Conservation (phyloP, 352 stramenopile genomes). For the Phytophthora ramorum region DNA sequence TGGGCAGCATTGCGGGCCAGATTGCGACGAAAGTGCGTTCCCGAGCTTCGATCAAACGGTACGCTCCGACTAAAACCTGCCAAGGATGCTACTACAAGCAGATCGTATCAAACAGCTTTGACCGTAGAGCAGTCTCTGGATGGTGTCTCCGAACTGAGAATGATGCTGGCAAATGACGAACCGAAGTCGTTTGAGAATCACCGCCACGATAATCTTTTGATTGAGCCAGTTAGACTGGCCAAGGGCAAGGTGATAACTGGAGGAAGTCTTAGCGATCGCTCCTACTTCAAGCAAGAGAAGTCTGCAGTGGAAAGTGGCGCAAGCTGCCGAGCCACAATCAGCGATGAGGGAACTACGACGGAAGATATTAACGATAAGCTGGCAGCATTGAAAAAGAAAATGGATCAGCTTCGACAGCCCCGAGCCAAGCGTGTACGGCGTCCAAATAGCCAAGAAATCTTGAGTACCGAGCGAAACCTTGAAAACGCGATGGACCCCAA, state of each 20-base stretch:
- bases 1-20: constrained; percentile 49
- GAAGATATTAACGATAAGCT: constrained; percentile 63
- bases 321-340: constrained; percentile 9
- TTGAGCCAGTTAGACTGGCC: not conserved
- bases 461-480: not conserved
- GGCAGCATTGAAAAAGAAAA: constrained; percentile 66
- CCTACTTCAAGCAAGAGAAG: constrained; percentile 38
- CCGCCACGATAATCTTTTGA: not conserved
- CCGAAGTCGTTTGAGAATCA: not conserved
- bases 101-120: constrained; percentile 4
- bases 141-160: constrained; percentile 48
- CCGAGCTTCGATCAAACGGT: constrained; percentile 46
- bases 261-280: constrained; percentile 53
- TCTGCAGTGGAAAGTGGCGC: not conserved
- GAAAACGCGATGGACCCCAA: not conserved
- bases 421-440: constrained; percentile 45
- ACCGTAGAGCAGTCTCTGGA: constrained; percentile 47
- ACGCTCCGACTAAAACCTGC: constrained; percentile 26
- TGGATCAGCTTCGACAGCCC: constrained; percentile 50
- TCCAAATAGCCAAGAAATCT: constrained; percentile 17
- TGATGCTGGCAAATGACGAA: constrained; percentile 30
- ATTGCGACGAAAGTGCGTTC: constrained; percentile 44
- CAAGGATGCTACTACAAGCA: constrained; percentile 5
- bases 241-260: constrained; percentile 12
- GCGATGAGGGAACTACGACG: constrained; percentile 5